Evolutionary conservation across 306 rosid genomes (phyloP).

Genomic region (Lablab purpureus): DNA sequence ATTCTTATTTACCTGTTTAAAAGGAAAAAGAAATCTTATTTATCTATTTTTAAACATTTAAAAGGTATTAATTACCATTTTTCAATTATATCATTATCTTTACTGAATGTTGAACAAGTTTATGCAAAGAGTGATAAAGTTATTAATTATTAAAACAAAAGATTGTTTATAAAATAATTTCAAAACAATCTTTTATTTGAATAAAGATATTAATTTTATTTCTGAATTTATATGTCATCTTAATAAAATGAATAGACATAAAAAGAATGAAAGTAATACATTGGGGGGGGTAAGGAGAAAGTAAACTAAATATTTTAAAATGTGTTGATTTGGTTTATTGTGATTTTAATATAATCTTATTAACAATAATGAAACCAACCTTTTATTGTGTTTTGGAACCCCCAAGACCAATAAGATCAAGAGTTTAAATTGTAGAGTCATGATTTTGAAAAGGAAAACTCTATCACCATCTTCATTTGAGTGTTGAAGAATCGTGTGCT

Average conservation of each 20-base stretch:
- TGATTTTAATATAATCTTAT: background rate
- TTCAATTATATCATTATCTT: background rate
- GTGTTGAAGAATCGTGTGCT: background rate
- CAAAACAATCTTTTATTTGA: too few relatives aligned
- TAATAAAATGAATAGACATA: too few relatives aligned
- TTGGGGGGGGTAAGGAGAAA: too few relatives aligned
- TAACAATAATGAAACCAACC: background rate
- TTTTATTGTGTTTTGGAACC: too few relatives aligned
- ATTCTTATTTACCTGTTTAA: background rate
- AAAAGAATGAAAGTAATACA: too few relatives aligned
- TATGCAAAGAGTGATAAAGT: too few relatives aligned
- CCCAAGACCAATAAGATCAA: background rate
- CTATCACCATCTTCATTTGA: background rate
- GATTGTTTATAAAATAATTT: too few relatives aligned
- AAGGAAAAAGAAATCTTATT: background rate
- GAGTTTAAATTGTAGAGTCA: background rate
- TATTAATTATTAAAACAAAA: too few relatives aligned
- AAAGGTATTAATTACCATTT: background rate
- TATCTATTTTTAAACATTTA: background rate
- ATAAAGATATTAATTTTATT: too few relatives aligned
- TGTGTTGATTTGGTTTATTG: too few relatives aligned
- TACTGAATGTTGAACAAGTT: background rate
- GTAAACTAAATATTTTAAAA: too few relatives aligned
- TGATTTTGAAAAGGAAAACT: background rate
- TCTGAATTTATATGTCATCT: too few relatives aligned